Evolutionary conservation across 2,329 filamentous ascomycete genomes (phyloP), one percentile per base, ranked within the genome.

Genomic region (Sclerotinia nivalis): DNA sequence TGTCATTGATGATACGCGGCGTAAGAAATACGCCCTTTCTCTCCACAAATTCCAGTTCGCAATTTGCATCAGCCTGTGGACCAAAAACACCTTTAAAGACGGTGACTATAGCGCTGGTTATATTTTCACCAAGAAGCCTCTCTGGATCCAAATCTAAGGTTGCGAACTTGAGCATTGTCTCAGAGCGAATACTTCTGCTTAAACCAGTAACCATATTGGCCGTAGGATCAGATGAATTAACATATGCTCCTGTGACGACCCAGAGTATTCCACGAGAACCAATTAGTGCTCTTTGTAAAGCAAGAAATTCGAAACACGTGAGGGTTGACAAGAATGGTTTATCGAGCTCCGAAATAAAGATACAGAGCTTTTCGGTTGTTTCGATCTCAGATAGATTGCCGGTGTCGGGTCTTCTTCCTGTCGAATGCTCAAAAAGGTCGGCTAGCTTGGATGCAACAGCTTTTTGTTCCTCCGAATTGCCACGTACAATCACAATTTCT

Each of bases 341-440:
- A 9, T 79, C 75, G 34, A 82, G 77, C 59, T 87, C 86, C 6
- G 85, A 76, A 1, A 88, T 78, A 4, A 85, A 85, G 3, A 88
- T 74, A 31, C 82, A 80, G 4, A 81, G 34, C 54, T 74, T 79
- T 50, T 55, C 72, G 4, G 49, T 69, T 0, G 77, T 73, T 22
- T 79, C 72, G 6, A 79, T 74, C 1, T 75, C 75, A 2, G 77
- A 66, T 6, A 83, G 72, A 28, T 20, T 7, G 15, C 58, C 31
- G 9, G 34, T 47, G 20, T 69, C 58, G 7, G 66, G 47, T 25
- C 20, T 28, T 45, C 47, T 34, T 28, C 66, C 58, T n/a, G 66
- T 69, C 22, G 62, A 64, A 20, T 45, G 1, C n/a, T 69, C 58
- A 15, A 69, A 18, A 69, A 58, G n/a, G 5, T 40, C n/a, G 22